Evolutionary conservation across 2,329 filamentous ascomycete genomes (phyloP).

Genomic region (Endoconidiophora laricicola): DNA sequence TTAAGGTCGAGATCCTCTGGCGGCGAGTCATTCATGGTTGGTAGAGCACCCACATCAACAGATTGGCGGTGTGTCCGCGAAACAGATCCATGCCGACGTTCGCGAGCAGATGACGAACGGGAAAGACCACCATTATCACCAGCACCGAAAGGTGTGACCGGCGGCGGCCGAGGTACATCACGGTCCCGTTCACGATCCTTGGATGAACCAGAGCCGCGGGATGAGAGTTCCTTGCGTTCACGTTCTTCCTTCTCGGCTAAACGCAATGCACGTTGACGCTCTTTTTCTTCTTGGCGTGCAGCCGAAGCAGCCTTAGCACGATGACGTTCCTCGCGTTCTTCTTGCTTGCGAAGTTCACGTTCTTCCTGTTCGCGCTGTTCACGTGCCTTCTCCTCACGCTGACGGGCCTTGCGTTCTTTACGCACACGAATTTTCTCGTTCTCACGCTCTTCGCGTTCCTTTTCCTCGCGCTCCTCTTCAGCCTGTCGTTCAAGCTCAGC

Average conservation of each 20-base stretch:
- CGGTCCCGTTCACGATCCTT: slow-evolving; percentile 24
- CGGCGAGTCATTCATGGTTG: background rate
- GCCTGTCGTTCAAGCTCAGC: slow-evolving; percentile 21
- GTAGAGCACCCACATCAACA: slow-evolving; percentile 31
- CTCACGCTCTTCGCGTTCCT: slow-evolving; percentile 33
- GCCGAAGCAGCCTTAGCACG: background rate
- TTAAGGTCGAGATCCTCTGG: slow-evolving; percentile 2
- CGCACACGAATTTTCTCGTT: slow-evolving; percentile 2
- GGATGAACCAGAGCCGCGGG: slow-evolving; percentile 17
- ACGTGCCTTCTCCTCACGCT: slow-evolving; percentile 29
- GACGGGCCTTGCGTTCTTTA: slow-evolving; percentile 8
- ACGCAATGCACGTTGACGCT: slow-evolving; percentile 6
- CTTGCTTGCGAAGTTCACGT: slow-evolving; percentile 7
- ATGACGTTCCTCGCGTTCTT: slow-evolving; percentile 6
- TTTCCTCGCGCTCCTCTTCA: slow-evolving; percentile 27
- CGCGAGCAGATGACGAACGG: slow-evolving; percentile 46
- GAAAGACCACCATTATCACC: slow-evolving; percentile 31
- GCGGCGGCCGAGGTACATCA: slow-evolving; percentile 31
- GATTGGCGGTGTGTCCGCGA: slow-evolving; percentile 52
- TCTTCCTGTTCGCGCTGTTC: slow-evolving; percentile 1
- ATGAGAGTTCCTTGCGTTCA: slow-evolving; percentile 14
- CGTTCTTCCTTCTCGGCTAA: slow-evolving; percentile 44
- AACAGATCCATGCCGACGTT: slow-evolving; percentile 39
- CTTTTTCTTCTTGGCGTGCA: slow-evolving; percentile 10
- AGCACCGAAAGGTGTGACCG: slow-evolving; percentile 36